These are phyloP conservation scores for Solanum medicagineum DNA, from an alignment of 257 asterid species.

Conservation along the genomic window DNA sequence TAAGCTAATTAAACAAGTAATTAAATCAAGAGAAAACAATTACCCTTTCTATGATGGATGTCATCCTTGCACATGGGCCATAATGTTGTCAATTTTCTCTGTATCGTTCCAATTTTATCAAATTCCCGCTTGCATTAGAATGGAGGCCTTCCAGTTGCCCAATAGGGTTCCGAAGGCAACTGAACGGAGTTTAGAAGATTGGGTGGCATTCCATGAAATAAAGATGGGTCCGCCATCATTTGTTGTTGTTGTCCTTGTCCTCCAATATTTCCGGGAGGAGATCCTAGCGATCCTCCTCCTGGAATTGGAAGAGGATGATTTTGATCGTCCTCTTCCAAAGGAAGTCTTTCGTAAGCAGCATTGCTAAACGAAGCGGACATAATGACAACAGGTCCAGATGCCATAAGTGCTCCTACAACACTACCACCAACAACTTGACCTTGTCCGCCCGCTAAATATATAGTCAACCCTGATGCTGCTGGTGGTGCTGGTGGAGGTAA, in stretches of 20 bases:
- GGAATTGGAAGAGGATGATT: background rate
- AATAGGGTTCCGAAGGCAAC: slow-evolving; percentile 20
- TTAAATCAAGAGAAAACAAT: background rate
- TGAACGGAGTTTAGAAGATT: slow-evolving; percentile 26
- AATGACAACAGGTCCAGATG: slow-evolving; percentile 72
- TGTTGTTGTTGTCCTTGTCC: slow-evolving; percentile 12
- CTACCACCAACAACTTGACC: slow-evolving; percentile 94
- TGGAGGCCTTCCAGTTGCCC: slow-evolving; percentile 37
- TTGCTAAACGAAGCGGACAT: slow-evolving; percentile 94
- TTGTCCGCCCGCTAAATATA: slow-evolving; percentile 82
- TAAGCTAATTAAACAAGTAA: background rate
- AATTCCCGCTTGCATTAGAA: slow-evolving; percentile 1
- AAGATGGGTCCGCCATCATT: slow-evolving; percentile 13
- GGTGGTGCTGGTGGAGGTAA: slow-evolving; percentile 94
- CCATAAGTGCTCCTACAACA: slow-evolving; percentile 74
- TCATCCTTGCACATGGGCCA: background rate
- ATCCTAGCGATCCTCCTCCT: slow-evolving; percentile 20
- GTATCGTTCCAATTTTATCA: background rate
- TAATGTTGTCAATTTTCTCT: background rate
- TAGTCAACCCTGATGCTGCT: slow-evolving; percentile 55
- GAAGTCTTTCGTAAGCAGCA: slow-evolving; percentile 85
- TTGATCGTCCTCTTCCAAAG: slow-evolving; percentile 61
- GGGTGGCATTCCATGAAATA: slow-evolving; percentile 26
- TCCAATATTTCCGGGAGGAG: slow-evolving; percentile 11
- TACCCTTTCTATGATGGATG: background rate